A percentile compares a stretch with the other conserved stretches of the same genome.
These are phyloP conservation scores for Magnusiomyces fungicola DNA, from an alignment of 1,139 yeast species.

Conservation along the genomic window DNA sequence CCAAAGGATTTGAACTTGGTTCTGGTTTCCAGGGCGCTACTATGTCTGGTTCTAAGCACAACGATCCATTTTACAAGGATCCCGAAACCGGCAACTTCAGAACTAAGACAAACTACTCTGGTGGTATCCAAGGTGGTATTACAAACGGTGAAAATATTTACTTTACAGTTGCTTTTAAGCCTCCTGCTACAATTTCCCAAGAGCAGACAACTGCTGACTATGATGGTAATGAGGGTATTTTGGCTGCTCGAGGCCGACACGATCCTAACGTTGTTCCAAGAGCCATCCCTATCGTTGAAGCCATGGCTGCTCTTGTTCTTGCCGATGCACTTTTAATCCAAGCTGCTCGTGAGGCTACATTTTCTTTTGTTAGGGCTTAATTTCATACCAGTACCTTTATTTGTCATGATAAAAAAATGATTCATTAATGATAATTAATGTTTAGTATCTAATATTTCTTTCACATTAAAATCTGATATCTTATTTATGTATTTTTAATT, in stretches of 20 bases:
- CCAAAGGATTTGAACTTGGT: slow-evolving; percentile 96
- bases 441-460: no score
- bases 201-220: slow-evolving; percentile 84
- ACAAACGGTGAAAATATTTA: slow-evolving; percentile 92
- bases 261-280: slow-evolving; percentile 98
- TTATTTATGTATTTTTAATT: no score
- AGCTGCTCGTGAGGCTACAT: slow-evolving; percentile 64
- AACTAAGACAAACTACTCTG: slow-evolving; percentile 86
- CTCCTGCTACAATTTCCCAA: slow-evolving; percentile 95
- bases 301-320: slow-evolving; percentile 91
- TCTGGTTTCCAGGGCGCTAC: slow-evolving; percentile 88
- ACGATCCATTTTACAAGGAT: slow-evolving; percentile 51
- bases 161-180: slow-evolving; percentile 93
- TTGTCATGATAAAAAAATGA: no score
- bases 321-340: slow-evolving; percentile 83
- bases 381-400: background rate
- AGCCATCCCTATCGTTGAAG: slow-evolving; percentile 96
- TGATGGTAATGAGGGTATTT: slow-evolving; percentile 76
- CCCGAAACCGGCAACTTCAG: slow-evolving; percentile 46
- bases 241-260: slow-evolving; percentile 96
- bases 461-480: no score
- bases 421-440: no score
- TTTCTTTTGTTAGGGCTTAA: slow-evolving; percentile 17
- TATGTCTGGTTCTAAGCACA: slow-evolving; percentile 90
- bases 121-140: slow-evolving; percentile 98